These are phyloP conservation scores for Juncus effusus DNA, from an alignment of 176 grass and related monocot genomes.

Conservation along the genomic window DNA sequence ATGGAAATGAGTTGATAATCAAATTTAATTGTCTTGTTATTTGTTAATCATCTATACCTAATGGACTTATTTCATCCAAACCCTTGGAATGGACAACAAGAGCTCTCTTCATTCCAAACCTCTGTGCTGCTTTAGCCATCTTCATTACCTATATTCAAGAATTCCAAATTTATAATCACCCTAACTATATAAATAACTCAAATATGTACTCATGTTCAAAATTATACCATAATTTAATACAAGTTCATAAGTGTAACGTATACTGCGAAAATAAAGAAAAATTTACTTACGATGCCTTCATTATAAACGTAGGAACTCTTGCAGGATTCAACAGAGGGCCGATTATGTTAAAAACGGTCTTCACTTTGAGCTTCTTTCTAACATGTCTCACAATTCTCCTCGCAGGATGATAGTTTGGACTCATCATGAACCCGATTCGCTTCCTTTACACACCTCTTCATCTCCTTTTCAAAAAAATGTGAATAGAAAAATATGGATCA, in stretches of 20 bases:
- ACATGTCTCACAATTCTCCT: conserved; percentile 80
- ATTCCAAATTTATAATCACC: too few species aligned
- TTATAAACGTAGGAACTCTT: conserved; percentile 76
- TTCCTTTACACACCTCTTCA: conserved; percentile 74
- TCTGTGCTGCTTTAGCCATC: conserved; percentile 84
- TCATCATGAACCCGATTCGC: conserved; percentile 95
- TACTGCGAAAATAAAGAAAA: background rate
- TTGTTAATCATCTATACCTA: conserved; percentile 43
- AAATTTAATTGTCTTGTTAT: too few species aligned
- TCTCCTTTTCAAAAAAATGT: conserved; percentile 47
- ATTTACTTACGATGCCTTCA: conserved; percentile 68
- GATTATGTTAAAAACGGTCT: conserved; percentile 93
- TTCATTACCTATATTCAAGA: conserved; percentile 67
- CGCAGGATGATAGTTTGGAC: conserved; percentile 74
- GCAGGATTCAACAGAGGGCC: conserved; percentile 89
- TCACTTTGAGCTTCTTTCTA: conserved; percentile 82
- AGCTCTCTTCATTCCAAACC: conserved; percentile 89
- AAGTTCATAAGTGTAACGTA: background rate
- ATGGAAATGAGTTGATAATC: conserved; percentile 17
- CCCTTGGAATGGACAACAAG: conserved; percentile 89
- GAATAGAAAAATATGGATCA: background rate
- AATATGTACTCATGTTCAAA: background rate
- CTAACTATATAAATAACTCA: too few species aligned
- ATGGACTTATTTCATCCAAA: conserved; percentile 90
- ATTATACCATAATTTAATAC: background rate